phyloP scores from a whole-genome alignment of 2,329 filamentous ascomycete species.

The Fusarium equiseti region DNA sequence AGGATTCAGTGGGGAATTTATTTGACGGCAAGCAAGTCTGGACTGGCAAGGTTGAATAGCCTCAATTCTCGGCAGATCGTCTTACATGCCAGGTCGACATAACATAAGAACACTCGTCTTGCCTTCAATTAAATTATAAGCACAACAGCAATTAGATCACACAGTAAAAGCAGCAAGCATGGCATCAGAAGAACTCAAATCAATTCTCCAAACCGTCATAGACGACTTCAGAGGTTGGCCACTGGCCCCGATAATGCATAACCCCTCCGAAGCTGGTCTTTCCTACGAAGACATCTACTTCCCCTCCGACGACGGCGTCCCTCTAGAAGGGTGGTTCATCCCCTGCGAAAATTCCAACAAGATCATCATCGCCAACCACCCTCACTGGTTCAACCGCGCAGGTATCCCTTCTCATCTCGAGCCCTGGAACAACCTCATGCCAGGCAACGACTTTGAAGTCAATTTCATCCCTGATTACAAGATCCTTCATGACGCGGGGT shows the following conservation, averaged over 20 bases:
- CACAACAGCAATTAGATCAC: neutral
- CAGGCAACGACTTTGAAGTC: conserved; percentile 33
- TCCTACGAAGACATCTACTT: conserved; percentile 32
- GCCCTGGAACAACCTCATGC: conserved; percentile 27
- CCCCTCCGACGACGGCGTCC: conserved; percentile 27
- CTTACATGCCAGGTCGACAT: neutral
- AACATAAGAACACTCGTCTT: neutral
- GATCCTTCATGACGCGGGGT: conserved; percentile 31
- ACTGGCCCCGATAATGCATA: conserved; percentile 28
- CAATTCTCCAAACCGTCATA: conserved; percentile 13
- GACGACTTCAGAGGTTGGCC: conserved; percentile 35
- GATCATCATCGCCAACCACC: conserved; percentile 36
- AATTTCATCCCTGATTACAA: conserved; percentile 38
- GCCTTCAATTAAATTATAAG: fast-evolving
- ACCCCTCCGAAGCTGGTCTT: conserved; percentile 18
- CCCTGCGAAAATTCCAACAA: conserved; percentile 24
- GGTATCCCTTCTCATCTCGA: conserved; percentile 26
- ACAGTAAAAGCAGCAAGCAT: too few relatives aligned
- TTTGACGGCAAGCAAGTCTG: too few relatives aligned
- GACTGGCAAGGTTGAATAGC: neutral
- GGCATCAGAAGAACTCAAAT: conserved; percentile 10
- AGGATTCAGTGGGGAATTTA: conserved; percentile 1
- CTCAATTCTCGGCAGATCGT: neutral
- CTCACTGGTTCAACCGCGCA: conserved; percentile 35
- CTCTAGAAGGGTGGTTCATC: conserved; percentile 35